Evolutionary conservation across 805 yeast species (phyloP).

Genomic region (Kodamaea hsintzibuensis): DNA sequence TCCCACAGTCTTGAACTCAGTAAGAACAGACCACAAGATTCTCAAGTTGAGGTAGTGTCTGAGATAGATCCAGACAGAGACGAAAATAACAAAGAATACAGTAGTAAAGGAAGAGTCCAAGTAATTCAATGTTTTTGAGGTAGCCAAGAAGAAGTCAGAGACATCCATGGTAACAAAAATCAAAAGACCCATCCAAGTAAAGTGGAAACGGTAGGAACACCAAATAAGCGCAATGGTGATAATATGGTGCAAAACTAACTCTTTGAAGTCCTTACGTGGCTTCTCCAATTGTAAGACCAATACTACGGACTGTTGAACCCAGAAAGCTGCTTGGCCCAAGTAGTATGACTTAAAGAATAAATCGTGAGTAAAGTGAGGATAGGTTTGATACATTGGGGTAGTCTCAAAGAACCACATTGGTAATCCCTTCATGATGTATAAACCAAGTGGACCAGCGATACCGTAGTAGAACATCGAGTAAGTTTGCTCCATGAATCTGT

Average conservation of each 20-base stretch:
- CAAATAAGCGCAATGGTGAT: conserved; percentile 86
- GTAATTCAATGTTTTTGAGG: conserved; percentile 85
- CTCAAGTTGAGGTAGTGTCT: conserved; percentile 84
- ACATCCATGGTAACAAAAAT: conserved; percentile 95
- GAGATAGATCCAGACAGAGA: conserved; percentile 76
- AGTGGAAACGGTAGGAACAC: conserved; percentile 89
- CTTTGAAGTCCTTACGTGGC: conserved; percentile 92
- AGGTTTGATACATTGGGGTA: conserved; percentile 70
- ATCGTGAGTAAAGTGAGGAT: conserved; percentile 80
- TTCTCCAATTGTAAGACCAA: conserved; percentile 83
- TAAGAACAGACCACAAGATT: conserved; percentile 80
- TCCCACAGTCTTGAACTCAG: conserved; percentile 87
- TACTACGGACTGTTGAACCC: conserved; percentile 94
- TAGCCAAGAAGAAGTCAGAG: conserved; percentile 84
- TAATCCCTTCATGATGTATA: conserved; percentile 77
- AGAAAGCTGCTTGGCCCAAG: conserved; percentile 90
- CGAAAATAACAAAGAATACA: conserved; percentile 69
- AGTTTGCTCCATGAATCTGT: conserved; percentile 90
- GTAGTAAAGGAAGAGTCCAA: conserved; percentile 64
- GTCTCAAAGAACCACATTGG: conserved; percentile 93
- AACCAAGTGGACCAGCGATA: conserved; percentile 78
- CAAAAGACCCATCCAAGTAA: conserved; percentile 92
- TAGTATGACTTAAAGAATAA: conserved; percentile 76
- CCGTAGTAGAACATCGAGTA: conserved; percentile 83
- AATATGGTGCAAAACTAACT: conserved; percentile 89